These are phyloP conservation scores for Colletotrichum sp. DNA, from an alignment of 2,329 filamentous ascomycete genomes.

Conservation along the genomic window DNA sequence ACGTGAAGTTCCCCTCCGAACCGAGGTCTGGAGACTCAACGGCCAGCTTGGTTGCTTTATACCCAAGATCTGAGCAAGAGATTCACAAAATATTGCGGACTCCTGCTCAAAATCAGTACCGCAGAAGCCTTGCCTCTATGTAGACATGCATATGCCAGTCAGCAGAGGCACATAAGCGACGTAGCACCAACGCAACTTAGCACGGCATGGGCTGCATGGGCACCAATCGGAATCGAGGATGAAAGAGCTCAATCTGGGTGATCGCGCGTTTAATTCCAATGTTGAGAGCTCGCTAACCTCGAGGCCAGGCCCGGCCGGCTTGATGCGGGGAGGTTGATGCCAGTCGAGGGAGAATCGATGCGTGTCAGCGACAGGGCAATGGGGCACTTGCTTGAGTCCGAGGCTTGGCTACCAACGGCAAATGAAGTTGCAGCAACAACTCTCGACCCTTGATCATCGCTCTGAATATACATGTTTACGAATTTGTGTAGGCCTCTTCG, in stretches of 20 bases:
- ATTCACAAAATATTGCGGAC: accelerated
- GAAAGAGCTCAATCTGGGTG: background rate
- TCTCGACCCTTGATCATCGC: background rate
- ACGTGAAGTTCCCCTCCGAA: accelerated
- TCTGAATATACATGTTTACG: background rate
- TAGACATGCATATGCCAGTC: slow-evolving; percentile 1
- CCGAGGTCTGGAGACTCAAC: background rate
- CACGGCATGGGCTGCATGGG: background rate
- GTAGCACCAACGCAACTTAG: background rate
- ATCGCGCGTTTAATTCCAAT: background rate
- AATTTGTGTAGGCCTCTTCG: background rate
- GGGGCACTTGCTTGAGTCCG: background rate
- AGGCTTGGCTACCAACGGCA: background rate
- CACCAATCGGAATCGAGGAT: background rate
- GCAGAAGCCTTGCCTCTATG: background rate
- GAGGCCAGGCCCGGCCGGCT: background rate
- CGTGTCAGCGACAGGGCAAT: background rate
- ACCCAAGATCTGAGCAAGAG: background rate
- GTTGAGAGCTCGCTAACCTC: background rate
- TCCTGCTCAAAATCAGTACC: background rate
- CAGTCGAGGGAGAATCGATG: background rate
- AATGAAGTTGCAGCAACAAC: background rate
- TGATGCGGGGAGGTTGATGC: background rate
- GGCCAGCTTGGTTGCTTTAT: background rate
- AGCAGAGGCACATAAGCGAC: background rate